These are phyloP conservation scores for Diaporthe sp. DNA, from an alignment of 2,329 filamentous ascomycete species.

Conservation along the genomic window DNA sequence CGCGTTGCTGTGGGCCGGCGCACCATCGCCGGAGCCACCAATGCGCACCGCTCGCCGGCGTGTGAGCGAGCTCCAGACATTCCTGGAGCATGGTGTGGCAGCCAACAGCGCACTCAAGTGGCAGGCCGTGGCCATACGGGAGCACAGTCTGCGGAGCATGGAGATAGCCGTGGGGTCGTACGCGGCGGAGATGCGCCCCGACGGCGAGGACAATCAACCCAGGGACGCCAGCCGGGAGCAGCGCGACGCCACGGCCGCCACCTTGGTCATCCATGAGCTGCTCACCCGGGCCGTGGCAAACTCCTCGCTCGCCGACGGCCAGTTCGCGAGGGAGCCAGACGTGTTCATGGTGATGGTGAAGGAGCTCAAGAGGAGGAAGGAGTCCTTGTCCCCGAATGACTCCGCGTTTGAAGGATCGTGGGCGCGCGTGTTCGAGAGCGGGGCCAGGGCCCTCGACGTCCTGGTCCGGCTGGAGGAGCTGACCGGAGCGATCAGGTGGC, in stretches of 20 bases:
- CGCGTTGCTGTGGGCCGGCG: background rate
- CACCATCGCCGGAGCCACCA: background rate
- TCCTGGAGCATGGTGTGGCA: background rate
- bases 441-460: background rate
- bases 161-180: background rate
- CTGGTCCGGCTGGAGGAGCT: constrained; percentile 3
- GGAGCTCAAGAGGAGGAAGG: background rate
- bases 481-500: background rate
- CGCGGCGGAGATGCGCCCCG: too few relatives aligned
- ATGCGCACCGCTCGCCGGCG: constrained; percentile 1
- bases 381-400: background rate
- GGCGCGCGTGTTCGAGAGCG: background rate
- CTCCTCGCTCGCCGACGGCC: background rate
- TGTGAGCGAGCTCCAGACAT: background rate
- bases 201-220: background rate
- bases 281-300: background rate
- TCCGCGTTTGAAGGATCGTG: background rate
- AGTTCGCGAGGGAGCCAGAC: background rate
- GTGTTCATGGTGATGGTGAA: background rate
- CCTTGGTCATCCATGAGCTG: background rate
- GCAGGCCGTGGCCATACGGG: background rate
- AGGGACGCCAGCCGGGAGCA: background rate
- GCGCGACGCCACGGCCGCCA: background rate
- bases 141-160: background rate
- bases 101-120: background rate